These are phyloP conservation scores for Chloris gayana DNA, from an alignment of 176 grass and related monocot species.

Conservation along the genomic window DNA sequence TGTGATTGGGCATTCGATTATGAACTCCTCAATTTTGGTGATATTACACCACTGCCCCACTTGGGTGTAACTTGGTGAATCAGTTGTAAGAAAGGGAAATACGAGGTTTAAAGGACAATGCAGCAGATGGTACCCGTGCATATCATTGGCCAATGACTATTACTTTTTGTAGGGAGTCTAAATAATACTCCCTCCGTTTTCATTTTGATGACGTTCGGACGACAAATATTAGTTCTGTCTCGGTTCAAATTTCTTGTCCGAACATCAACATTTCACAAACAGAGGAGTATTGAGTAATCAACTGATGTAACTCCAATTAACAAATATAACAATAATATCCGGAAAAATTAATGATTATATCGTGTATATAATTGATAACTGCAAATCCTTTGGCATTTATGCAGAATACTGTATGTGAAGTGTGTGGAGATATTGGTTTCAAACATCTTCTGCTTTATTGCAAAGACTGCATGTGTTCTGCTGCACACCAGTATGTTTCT, in stretches of 20 bases:
- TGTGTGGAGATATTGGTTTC: constrained; percentile 45
- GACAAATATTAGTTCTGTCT: no score
- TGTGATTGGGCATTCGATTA: neutral
- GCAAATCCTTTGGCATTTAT: neutral
- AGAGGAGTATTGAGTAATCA: neutral
- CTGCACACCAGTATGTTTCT: constrained; percentile 46
- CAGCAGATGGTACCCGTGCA: no score
- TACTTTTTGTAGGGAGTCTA: neutral
- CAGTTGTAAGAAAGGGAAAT: neutral
- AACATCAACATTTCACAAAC: no score
- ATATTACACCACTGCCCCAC: neutral
- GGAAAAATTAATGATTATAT: neutral
- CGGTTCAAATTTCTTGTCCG: no score
- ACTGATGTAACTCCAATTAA: neutral
- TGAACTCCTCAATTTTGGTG: neutral
- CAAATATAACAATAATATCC: neutral
- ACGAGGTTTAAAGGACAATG: no score
- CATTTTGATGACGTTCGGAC: no score
- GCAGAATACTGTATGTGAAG: constrained; percentile 38
- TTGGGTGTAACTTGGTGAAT: neutral
- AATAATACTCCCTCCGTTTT: no score
- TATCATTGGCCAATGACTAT: no score
- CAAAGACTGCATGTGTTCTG: constrained; percentile 29
- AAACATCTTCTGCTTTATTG: constrained; percentile 35
- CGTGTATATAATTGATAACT: neutral